Base-by-base conservation (phyloP, 192 early-diverging fungal genomes). In the Spinellus fusiger region DNA sequence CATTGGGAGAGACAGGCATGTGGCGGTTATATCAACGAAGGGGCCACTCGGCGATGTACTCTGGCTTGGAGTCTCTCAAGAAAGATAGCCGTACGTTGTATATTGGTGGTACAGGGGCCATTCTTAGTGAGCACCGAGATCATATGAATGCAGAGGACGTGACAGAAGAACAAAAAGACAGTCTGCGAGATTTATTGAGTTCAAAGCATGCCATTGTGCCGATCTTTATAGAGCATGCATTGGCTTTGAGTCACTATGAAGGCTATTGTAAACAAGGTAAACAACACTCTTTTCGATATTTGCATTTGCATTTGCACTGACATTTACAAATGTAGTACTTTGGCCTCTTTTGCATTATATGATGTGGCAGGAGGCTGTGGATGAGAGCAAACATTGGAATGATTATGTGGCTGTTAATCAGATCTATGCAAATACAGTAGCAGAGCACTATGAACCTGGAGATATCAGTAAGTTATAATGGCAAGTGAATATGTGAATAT, bases 331-430 rank as follows among this genome's bases (percentile, higher is more conserved):
- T 27, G n/a, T 62, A 91, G 91, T 92, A n/a, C 77, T 98, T 31
- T 98, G 93, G 94, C 93, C 94, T 35, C 72, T 98, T 65, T 86
- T 98, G 50, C 93, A 97, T 74, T 98, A 97, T 66, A 84, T 95
- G 44, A 80, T 94, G 37, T 94, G 92, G 92, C 84, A 88, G 60
- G 77, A 80, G 37, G 75, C 86, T 26, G 78, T 83, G 0, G 81
- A 87, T 58, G 82, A 69, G 65, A 32, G 64, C 55, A 12, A 84
- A 86, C 61, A 33, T 68, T 98, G 88, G 90, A 73, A 75, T 15
- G 82, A 90, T 62, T 98, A 96, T 76, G 68, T 81, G 46, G 78
- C 78, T 65, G 91, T 92, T 31, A 93, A 95, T 79, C 68, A 84
- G 70, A 70, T 69, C 55, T 92, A 93, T 76, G 84, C 91, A 29